Evolutionary conservation across 129 eudicot genomes (phyloP), one percentile per base, ranked within the genome.

Genomic region (Pseudognaphalium luteoalbum): DNA sequence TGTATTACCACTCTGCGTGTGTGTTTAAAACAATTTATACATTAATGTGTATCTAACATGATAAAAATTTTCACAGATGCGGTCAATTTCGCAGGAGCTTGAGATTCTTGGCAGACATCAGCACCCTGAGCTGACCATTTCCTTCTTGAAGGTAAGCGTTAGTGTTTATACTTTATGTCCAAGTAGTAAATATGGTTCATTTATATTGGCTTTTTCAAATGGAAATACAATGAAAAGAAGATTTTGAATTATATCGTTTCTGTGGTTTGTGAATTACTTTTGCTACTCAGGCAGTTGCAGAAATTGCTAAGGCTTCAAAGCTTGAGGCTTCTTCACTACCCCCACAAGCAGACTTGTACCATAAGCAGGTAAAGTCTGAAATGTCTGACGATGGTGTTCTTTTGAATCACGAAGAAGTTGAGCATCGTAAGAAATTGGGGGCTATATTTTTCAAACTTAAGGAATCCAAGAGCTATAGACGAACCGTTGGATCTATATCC

Each of bases 61-160:
- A 33, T 47, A 42, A 70, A 63, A 69, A 47, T 67, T 80, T 86
- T 72, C 68, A 60, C 87, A 94, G 98, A 91, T 94, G 98, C 90
- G 88, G 17, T 84, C 89, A 65, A 93, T 94, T 76, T 94, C 97
- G 10, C 62, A 81, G 87, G 98, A 94, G 70, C 98, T 94, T 83
- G 98, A 94, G 83, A 86, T 94, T 86, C 90, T 94, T 83, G 96
- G 98, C 74, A 81, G 98, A 82, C 97, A 86, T 86, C 89, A 86
- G 33, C 97, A 91, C 73, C 96, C 97, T 41, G 88, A 94, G 83
- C 80, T 94, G 66, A 94, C 97, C 37, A 58, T 88, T 60, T 81
- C 97, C 39, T 94, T 94, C 79, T 73, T 94, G 70, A 94, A 83
- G 96, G 98, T 90, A 71, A 77, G 66, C 21, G 58, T 66, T 77